phyloP scores from a whole-genome alignment of 129 eudicot species.

The Mikania micrantha region DNA sequence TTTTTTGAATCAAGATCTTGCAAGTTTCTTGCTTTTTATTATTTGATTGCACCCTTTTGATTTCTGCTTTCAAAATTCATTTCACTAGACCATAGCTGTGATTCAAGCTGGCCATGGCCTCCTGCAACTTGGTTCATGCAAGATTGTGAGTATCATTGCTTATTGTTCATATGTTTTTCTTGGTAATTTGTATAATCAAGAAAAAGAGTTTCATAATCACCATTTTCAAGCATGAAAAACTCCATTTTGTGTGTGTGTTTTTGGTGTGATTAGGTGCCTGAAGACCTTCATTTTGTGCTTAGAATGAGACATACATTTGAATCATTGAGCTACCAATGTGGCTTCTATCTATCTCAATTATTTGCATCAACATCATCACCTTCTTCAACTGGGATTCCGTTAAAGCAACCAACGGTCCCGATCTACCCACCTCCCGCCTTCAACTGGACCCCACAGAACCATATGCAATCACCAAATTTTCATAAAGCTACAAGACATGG shows the following conservation, averaged over 20 bases:
- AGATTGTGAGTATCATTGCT: conserved; percentile 63
- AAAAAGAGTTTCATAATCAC: neutral
- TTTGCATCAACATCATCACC: conserved; percentile 75
- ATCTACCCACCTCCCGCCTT: conserved; percentile 54
- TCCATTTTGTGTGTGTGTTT: neutral
- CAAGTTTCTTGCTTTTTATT: neutral
- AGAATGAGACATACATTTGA: conserved; percentile 96
- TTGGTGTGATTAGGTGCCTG: conserved; percentile 61
- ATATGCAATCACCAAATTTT: conserved; percentile 45
- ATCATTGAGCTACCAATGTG: conserved; percentile 89
- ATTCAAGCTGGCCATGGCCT: conserved; percentile 99
- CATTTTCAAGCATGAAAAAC: neutral
- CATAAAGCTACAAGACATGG: conserved; percentile 48
- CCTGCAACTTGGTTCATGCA: conserved; percentile 94
- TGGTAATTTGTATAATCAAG: neutral
- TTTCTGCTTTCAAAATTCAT: neutral
- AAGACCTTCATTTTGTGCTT: conserved; percentile 93
- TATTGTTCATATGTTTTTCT: neutral
- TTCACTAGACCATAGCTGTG: conserved; percentile 81
- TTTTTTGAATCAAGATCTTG: neutral
- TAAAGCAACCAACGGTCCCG: conserved; percentile 53
- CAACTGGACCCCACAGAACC: conserved; percentile 62
- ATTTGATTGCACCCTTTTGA: neutral
- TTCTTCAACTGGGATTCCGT: conserved; percentile 29
- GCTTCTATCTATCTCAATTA: conserved; percentile 78